These are phyloP conservation scores for Cadophora malorum DNA, from an alignment of 2,329 filamentous ascomycete species.

Conservation along the genomic window DNA sequence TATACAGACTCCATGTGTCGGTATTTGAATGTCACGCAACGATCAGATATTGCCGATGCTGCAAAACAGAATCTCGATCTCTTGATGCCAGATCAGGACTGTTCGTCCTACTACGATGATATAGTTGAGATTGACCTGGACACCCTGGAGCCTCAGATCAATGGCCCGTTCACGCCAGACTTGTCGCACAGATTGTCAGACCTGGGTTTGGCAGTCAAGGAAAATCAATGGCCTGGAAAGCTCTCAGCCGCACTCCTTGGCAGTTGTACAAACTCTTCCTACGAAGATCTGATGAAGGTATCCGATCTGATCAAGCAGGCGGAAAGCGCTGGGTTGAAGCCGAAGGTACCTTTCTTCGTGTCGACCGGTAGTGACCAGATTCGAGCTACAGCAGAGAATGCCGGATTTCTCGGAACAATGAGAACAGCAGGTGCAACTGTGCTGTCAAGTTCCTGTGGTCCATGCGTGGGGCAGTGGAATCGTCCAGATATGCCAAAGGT, in stretches of 20 bases:
- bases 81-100: neutral
- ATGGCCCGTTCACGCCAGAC: constrained; percentile 48
- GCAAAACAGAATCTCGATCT: neutral
- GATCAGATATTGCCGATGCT: neutral
- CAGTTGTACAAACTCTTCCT: constrained; percentile 48
- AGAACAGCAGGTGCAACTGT: constrained; percentile 45
- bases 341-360: neutral
- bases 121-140: constrained; percentile 47
- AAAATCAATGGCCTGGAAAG: neutral
- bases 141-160: constrained; percentile 46
- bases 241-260: constrained; percentile 43
- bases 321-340: constrained; percentile 41
- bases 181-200: constrained; percentile 33
- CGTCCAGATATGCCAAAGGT: constrained; percentile 43
- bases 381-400: neutral
- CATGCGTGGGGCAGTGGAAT: constrained; percentile 48
- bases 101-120: neutral
- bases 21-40: neutral
- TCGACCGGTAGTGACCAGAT: neutral
- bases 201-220: neutral
- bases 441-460: constrained; percentile 46
- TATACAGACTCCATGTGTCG: constrained; percentile 45
- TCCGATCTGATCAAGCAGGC: constrained; percentile 44
- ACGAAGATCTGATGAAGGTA: constrained; percentile 47
- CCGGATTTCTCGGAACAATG: constrained; percentile 25